Conservation (phyloP, 176 grass and related monocot species). For the Urochloa ruziziensis region DNA sequence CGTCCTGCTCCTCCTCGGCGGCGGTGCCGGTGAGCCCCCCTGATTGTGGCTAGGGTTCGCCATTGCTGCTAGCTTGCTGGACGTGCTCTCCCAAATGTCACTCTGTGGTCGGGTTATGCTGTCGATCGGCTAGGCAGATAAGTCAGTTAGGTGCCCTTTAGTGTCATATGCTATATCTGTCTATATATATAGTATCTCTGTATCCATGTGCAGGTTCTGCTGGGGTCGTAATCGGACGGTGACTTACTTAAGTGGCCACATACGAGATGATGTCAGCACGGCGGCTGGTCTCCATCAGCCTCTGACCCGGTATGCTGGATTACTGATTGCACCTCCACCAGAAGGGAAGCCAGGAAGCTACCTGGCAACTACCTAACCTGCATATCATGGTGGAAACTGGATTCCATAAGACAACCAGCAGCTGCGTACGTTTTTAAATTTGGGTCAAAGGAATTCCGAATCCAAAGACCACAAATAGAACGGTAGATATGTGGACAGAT, state of each 20-base stretch:
- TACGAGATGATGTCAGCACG: conserved; percentile 10
- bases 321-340: not conserved
- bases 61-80: not conserved
- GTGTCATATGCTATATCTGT: not conserved
- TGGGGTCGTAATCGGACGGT: not conserved
- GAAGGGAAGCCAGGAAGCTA: not conserved
- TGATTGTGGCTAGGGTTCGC: not conserved
- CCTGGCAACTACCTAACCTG: not conserved
- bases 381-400: not conserved
- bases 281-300: not conserved
- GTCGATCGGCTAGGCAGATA: not conserved
- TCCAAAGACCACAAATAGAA: not conserved
- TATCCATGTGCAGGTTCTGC: not conserved
- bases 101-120: too few species aligned
- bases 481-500: too few species aligned
- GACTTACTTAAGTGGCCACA: not conserved
- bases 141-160: not conserved
- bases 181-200: not conserved
- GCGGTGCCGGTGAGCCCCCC: not conserved
- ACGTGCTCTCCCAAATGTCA: too few species aligned
- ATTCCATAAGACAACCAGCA: not conserved
- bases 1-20: conserved; percentile 26
- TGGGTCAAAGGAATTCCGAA: not conserved
- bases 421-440: not conserved
- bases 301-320: not conserved